phyloP scores from a whole-genome alignment of 2,329 filamentous ascomycete species.

The Diaporthe sp. region DNA sequence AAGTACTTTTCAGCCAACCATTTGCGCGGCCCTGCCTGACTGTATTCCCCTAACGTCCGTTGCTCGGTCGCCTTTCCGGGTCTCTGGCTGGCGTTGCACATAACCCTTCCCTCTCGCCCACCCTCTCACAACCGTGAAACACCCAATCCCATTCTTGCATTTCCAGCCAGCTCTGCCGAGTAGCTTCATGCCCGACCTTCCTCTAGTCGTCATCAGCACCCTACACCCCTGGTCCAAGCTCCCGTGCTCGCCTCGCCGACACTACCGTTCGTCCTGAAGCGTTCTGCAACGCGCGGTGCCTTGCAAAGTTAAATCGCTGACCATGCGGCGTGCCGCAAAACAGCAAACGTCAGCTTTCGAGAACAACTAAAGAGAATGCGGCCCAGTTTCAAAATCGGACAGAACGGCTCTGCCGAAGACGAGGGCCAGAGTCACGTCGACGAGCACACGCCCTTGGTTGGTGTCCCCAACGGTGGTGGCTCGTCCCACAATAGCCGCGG shows the following conservation, averaged over 20 bases:
- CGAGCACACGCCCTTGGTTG: constrained; percentile 60
- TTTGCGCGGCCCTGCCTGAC: constrained; percentile 24
- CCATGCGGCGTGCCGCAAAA: constrained; percentile 37
- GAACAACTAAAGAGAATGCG: constrained; percentile 37
- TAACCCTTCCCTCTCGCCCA: constrained; percentile 10
- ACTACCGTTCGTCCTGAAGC: not conserved
- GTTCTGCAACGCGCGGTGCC: not conserved
- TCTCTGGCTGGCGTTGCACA: not conserved
- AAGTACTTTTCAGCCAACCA: constrained; percentile 26
- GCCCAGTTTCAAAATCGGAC: constrained; percentile 22
- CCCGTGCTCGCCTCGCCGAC: not conserved
- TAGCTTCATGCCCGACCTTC: constrained; percentile 13
- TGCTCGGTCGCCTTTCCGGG: not conserved
- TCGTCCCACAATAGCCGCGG: constrained; percentile 42
- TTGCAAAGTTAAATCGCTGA: constrained; percentile 33
- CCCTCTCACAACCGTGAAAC: constrained; percentile 26
- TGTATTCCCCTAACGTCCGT: constrained; percentile 24
- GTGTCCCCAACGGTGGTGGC: constrained; percentile 49
- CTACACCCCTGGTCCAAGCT: constrained; percentile 22
- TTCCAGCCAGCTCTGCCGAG: constrained; percentile 1
- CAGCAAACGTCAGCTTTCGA: constrained; percentile 40
- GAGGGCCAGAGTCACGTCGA: constrained; percentile 27
- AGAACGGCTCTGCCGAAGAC: constrained; percentile 15
- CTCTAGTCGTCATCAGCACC: constrained; percentile 20
- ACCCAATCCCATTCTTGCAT: constrained; percentile 27